Percentiles rank a stretch among this genome's conserved stretches.
These are phyloP conservation scores for Triticum urartu DNA, from an alignment of 176 grass and related monocot genomes.

Conservation along the genomic window DNA sequence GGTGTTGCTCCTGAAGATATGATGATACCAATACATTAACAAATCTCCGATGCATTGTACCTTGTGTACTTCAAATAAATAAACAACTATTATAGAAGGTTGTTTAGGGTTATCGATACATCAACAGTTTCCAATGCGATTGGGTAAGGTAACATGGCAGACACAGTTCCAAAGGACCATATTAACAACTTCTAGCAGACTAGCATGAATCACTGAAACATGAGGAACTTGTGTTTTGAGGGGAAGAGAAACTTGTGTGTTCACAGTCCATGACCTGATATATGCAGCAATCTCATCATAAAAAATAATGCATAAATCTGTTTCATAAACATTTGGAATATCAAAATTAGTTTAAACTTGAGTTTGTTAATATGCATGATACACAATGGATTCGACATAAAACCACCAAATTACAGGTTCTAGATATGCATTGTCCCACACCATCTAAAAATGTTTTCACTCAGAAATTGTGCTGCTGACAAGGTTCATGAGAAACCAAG, in stretches of 20 bases:
- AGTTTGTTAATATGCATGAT: neutral
- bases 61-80: slow-evolving; percentile 15
- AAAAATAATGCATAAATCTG: neutral
- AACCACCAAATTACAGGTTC: neutral
- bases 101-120: slow-evolving; percentile 17
- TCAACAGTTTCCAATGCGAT: slow-evolving; percentile 42
- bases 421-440: neutral
- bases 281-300: neutral
- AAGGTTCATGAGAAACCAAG: slow-evolving; percentile 13
- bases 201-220: neutral
- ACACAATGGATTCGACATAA: neutral
- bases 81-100: slow-evolving; percentile 15
- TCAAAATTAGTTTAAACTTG: neutral
- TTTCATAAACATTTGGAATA: slow-evolving; percentile 19
- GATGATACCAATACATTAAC: slow-evolving; percentile 11
- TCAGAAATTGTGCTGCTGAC: neutral
- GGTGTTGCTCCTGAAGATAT: slow-evolving; percentile 87
- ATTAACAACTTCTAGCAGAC: neutral
- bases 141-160: slow-evolving; percentile 30
- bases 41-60: neutral
- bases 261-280: neutral
- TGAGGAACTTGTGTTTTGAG: neutral
- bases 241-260: neutral
- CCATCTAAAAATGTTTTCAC: neutral
- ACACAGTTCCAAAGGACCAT: slow-evolving; percentile 17